These are phyloP conservation scores for Fusarium sp. DNA, from an alignment of 2,329 filamentous ascomycete species.

Conservation along the genomic window DNA sequence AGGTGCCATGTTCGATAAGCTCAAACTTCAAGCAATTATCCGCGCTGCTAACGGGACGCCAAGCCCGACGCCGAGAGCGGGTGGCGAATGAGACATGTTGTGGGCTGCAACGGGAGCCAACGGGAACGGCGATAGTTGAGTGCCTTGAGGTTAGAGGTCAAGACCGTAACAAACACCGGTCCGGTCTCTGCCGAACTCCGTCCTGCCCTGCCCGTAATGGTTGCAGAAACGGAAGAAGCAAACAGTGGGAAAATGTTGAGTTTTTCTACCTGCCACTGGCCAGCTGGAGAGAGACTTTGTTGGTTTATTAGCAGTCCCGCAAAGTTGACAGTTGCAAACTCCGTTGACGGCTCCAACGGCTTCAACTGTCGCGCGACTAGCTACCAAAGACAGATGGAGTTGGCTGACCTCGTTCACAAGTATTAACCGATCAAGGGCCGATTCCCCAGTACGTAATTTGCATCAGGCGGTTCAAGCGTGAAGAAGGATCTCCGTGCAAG, in stretches of 20 bases:
- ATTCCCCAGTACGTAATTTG: slow-evolving; percentile 6
- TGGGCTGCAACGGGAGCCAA: slow-evolving; percentile 25
- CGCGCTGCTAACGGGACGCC: slow-evolving; percentile 16
- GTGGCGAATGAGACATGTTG: slow-evolving; percentile 25
- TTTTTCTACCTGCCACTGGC: background rate
- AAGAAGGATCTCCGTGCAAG: slow-evolving; percentile 20
- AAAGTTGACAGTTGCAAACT: background rate
- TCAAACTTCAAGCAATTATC: slow-evolving; percentile 18
- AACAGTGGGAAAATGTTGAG: slow-evolving; percentile 7
- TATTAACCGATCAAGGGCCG: slow-evolving; percentile 26
- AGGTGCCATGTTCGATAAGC: slow-evolving; percentile 19
- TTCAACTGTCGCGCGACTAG: slow-evolving; percentile 3
- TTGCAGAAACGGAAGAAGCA: slow-evolving; percentile 13
- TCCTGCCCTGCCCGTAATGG: slow-evolving; percentile 12
- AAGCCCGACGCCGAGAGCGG: slow-evolving; percentile 19
- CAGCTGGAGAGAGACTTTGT: no score
- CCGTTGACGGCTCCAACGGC: slow-evolving; percentile 1
- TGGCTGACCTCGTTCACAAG: slow-evolving; percentile 3
- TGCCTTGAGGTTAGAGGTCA: background rate
- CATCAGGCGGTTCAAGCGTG: background rate
- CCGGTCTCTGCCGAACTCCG: slow-evolving; percentile 26
- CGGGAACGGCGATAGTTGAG: slow-evolving; percentile 16
- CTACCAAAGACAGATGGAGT: background rate
- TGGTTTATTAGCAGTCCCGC: background rate
- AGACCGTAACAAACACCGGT: slow-evolving; percentile 7